Base-by-base conservation (phyloP, 192 early-diverging fungal genomes). In the Backusella morwellensis region DNA sequence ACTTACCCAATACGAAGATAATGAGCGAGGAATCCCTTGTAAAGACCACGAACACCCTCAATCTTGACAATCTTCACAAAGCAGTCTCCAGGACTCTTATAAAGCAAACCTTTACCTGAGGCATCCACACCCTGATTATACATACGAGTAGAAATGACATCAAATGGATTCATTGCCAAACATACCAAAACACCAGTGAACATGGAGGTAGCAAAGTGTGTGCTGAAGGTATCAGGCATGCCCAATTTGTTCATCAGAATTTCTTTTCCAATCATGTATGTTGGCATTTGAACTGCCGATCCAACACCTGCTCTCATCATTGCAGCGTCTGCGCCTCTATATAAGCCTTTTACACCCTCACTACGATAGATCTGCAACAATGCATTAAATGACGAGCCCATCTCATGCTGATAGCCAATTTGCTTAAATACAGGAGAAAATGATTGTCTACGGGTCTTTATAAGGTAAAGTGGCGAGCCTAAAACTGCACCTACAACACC, bases 121-220 rank as follows among this genome's bases (percentile, higher is more conserved):
- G 83, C 83, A 21, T 84, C 88, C 2, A 89, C 81, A 66, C 89
- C 86, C 72, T 97, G 95, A 78, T 97, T 97, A 86, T 96, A 98
- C 95, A 98, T 97, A 66, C 97, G 89, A 6, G 96, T 97, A 52
- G 88, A 93, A 63, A 97, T 92, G 8, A 98, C 95, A 84, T 99
- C 97, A 75, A 97, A 97, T n/a, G 97, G 96, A 73, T 99, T 98
- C 96, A 99, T 99, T 56, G 90, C 93, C 26, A 88, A 83, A 78
- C 94, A 95, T 17, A 97, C 93, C 77, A 95, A 91, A 72, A 97
- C 89, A 68, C 94, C 93, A 0, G 93, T 93, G 56, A 93, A 83
- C 86, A 96, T 84, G 80, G 91, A 91, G 3, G 94, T 90, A 42
- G 91, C 75, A 44, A 92, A 89, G 75, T 98, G 96, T 66, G 94